Evolutionary conservation across 345 rosid species (phyloP).

Genomic region (Hibiscus tridactylites): DNA sequence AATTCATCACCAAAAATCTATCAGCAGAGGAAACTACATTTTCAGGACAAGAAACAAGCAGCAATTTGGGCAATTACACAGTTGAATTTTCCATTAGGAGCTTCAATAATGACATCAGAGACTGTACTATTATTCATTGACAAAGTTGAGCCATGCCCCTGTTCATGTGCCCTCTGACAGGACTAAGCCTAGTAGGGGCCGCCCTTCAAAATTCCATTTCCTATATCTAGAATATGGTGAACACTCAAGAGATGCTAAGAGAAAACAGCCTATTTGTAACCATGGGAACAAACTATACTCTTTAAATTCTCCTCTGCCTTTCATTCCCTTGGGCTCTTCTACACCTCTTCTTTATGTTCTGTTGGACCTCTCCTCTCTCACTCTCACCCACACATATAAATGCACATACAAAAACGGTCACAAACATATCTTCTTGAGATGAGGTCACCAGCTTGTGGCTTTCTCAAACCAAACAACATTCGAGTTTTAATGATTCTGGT

Average conservation of each 20-base stretch:
- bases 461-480: conserved; percentile 34
- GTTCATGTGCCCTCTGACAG: neutral
- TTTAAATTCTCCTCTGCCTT: conserved; percentile 59
- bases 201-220: neutral
- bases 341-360: conserved; percentile 23
- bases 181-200: conserved; percentile 8
- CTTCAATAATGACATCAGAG: no score
- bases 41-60: no score
- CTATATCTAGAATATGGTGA: no score
- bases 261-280: neutral
- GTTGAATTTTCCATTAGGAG: no score
- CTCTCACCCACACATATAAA: conserved; percentile 3
- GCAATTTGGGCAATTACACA: no score
- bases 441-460: conserved; percentile 37
- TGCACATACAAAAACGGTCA: neutral
- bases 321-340: conserved; percentile 27
- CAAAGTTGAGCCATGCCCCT: neutral
- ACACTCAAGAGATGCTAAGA: no score
- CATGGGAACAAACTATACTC: conserved; percentile 33
- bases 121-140: no score
- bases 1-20: no score
- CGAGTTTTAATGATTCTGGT: conserved; percentile 45
- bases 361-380: conserved; percentile 13
- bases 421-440: conserved; percentile 26
- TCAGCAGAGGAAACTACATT: no score